Percentiles rank a stretch among this genome's conserved stretches.
These are phyloP conservation scores for Sporothrix pseudoabietina DNA, from an alignment of 2,329 filamentous ascomycete genomes.

Conservation along the genomic window DNA sequence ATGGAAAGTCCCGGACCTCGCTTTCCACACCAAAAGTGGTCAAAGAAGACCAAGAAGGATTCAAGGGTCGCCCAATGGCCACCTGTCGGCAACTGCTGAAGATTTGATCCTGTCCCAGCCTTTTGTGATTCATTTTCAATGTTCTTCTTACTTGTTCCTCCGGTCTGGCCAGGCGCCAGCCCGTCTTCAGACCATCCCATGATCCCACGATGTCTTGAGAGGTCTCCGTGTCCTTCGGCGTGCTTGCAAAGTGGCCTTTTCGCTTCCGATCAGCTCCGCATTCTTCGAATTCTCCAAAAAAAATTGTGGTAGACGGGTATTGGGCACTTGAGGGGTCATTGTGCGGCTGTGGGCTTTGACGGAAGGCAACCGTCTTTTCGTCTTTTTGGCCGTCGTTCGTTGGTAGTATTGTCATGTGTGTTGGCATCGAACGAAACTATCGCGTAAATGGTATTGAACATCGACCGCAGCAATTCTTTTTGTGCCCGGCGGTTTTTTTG, in stretches of 20 bases:
- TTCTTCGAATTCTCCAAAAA: neutral
- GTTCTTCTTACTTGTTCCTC: constrained; percentile 6
- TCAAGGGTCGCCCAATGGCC: too few species aligned
- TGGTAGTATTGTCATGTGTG: neutral
- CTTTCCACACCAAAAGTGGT: neutral
- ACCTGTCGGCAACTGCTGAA: constrained; percentile 4
- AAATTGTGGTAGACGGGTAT: neutral
- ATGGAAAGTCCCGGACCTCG: constrained; percentile 6
- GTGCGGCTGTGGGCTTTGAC: neutral
- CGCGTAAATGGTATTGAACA: neutral
- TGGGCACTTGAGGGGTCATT: neutral
- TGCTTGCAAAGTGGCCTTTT: neutral
- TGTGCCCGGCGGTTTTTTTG: constrained; percentile 1
- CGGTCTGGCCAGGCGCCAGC: neutral
- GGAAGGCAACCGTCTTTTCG: neutral
- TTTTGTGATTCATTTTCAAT: neutral
- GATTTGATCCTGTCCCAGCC: neutral
- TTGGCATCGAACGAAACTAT: neutral
- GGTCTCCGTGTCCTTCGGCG: neutral
- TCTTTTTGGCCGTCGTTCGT: neutral
- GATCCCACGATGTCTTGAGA: neutral
- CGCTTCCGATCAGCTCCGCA: neutral
- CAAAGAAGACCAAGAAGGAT: neutral
- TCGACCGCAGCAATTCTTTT: neutral
- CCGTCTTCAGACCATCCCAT: neutral